A percentile compares a stretch with the other conserved stretches of the same genome.
phyloP scores from a whole-genome alignment of 495 filamentous ascomycete genomes.

The Aspergillus mulundensis region DNA sequence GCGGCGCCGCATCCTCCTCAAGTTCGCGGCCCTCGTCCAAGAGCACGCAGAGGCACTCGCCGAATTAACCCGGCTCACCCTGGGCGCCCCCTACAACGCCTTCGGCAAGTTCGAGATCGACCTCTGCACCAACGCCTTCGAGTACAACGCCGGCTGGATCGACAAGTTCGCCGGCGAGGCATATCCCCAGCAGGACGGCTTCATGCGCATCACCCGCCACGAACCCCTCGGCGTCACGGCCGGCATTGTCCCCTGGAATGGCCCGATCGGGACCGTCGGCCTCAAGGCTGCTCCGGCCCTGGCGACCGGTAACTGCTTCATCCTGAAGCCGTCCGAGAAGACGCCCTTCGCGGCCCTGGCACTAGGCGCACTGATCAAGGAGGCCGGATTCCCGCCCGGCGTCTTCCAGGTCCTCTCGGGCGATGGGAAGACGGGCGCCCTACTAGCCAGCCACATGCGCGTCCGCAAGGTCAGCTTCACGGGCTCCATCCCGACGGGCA shows the following conservation, averaged over 20 bases:
- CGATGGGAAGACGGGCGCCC: conserved; percentile 72
- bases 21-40: conserved; percentile 13
- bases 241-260: conserved; percentile 92
- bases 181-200: conserved; percentile 77
- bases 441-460: conserved; percentile 87
- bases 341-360: conserved; percentile 91
- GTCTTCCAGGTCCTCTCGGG: conserved; percentile 75
- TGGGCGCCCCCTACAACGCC: conserved; percentile 3
- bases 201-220: conserved; percentile 88
- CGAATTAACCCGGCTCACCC: conserved; percentile 1
- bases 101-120: conserved; percentile 46
- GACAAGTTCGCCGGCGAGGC: conserved; percentile 44
- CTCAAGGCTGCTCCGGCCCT: conserved; percentile 81
- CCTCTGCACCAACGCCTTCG: conserved; percentile 59
- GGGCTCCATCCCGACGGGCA: conserved; percentile 79
- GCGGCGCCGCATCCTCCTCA: conserved; percentile 29
- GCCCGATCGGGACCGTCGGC: conserved; percentile 90
- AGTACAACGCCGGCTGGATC: conserved; percentile 45
- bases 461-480: conserved; percentile 84
- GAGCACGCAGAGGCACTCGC: not conserved
- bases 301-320: conserved; percentile 79
- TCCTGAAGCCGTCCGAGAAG: conserved; percentile 87
- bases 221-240: conserved; percentile 87
- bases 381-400: conserved; percentile 77
- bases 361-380: conserved; percentile 71